Evolutionary conservation across 2,329 filamentous ascomycete genomes (phyloP).

Genomic region (Sarocladium strictum): DNA sequence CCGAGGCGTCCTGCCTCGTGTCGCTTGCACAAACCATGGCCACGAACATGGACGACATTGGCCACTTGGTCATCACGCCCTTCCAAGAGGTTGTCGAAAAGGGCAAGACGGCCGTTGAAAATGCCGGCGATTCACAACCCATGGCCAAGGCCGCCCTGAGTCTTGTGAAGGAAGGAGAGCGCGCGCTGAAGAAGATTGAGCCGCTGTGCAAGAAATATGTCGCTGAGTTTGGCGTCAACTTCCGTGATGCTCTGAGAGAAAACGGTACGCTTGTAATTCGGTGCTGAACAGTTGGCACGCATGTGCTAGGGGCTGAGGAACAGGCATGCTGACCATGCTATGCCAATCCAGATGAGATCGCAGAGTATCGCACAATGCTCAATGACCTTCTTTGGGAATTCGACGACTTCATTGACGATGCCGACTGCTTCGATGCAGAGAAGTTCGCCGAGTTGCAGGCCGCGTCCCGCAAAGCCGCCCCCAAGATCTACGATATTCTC

Average conservation of each 20-base stretch:
- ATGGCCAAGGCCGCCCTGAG: constrained; percentile 46
- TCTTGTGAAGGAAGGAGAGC: constrained; percentile 42
- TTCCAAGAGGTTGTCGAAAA: constrained; percentile 49
- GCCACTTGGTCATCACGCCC: constrained; percentile 40
- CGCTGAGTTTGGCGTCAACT: constrained; percentile 42
- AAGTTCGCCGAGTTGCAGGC: constrained; percentile 44
- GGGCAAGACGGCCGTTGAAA: constrained; percentile 39
- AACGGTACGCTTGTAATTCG: constrained; percentile 38
- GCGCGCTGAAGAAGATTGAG: constrained; percentile 43
- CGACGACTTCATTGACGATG: constrained; percentile 43
- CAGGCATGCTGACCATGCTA: constrained; percentile 13
- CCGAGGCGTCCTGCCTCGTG: not conserved
- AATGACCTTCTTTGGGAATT: constrained; percentile 50
- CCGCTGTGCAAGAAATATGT: constrained; percentile 43
- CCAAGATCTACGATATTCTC: constrained; percentile 43
- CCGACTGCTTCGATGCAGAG: constrained; percentile 42
- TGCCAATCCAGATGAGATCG: constrained; percentile 39
- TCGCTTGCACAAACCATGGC: not conserved
- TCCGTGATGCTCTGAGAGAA: constrained; percentile 46
- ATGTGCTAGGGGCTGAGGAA: not conserved
- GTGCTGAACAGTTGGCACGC: not conserved
- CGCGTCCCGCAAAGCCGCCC: constrained; percentile 41
- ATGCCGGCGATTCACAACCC: constrained; percentile 35
- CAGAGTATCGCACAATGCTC: constrained; percentile 39
- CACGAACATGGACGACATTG: constrained; percentile 31